Base-by-base conservation (phyloP, 352 stramenopile species). In the Plasmopara viticola region DNA sequence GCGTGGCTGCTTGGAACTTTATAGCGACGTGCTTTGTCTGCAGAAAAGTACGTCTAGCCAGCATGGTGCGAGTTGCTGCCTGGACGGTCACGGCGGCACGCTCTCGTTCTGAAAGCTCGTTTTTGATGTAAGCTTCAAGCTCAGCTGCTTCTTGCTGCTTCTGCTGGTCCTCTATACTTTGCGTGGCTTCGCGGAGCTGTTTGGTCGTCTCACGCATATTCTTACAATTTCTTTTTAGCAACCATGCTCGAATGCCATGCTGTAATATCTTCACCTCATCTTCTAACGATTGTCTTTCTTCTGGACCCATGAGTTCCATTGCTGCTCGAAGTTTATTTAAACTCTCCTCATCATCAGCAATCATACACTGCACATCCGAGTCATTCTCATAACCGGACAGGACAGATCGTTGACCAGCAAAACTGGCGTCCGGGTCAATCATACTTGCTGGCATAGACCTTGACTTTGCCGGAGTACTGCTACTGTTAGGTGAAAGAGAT, bases 191-290 rank as follows among this genome's bases (percentile, higher is more conserved):
- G 18, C 92, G 73, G 5, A 96, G 61, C 29, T 76, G 70, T 47
- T 86, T 86, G 29, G 87, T 93, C 17, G 87, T 86, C 46, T 95
- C 85, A 15, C 85, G 78, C 78, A 96, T 90, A 48, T 86, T 88
- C 20, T 79, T 80, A 54, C 86, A 96, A 56, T 94, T 95, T 25
- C 86, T 79, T 17, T 86, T 84, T 15, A 96, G 70, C 31, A 96
- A 48, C 88, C 88, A 96, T 7, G 72, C 72, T 0, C 84, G 78
- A 15, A 96, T 82, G 43, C 95, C 95, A 37, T 33, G 43, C 43
- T 48, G 43, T 14, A 38, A 20, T 38, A 48, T 37, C 43, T 38
- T 48, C 43, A 34, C 15, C 18, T 10, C 8, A 41, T 41, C 17
- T 39, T 37, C 31, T 31, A 96, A 63, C 7, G 76, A 89, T 42